Evolutionary conservation across 345 rosid genomes (phyloP).

Genomic region (Brassica cretica): DNA sequence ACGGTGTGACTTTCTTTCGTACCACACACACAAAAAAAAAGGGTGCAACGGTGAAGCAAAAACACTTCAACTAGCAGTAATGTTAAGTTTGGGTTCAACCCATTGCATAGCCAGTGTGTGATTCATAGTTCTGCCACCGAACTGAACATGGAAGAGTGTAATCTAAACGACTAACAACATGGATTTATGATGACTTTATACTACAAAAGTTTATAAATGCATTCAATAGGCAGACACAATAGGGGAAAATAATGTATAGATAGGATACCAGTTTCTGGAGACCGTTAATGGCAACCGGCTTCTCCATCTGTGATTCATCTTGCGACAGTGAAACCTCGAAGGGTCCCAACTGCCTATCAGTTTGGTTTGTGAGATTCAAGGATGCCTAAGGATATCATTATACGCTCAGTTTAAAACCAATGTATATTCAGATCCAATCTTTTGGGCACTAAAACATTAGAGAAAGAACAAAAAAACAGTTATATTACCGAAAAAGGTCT

Average conservation of each 20-base stretch:
- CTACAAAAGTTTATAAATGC: not conserved
- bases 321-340: constrained; percentile 74
- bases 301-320: constrained; percentile 58
- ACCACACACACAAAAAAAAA: not conserved
- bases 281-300: constrained; percentile 71
- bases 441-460: not conserved
- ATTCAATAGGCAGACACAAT: not conserved
- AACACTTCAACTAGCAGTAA: constrained; percentile 4
- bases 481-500: constrained; percentile 68
- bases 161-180: constrained; percentile 7
- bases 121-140: constrained; percentile 7
- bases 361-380: constrained; percentile 74
- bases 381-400: constrained; percentile 51
- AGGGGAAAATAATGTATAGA: not conserved
- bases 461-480: not conserved
- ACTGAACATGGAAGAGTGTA: constrained; percentile 2
- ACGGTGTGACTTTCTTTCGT: constrained; percentile 17
- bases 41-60: not conserved
- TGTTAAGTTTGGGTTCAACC: not conserved
- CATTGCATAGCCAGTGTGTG: constrained; percentile 6
- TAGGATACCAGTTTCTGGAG: constrained; percentile 73
- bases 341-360: constrained; percentile 73
- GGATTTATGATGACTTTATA: constrained; percentile 10
- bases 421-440: constrained; percentile 1
- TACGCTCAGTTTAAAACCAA: constrained; percentile 34